These are phyloP conservation scores for Apiotrichum laibachii DNA, from an alignment of 1,284 basidiomycete species.

Conservation along the genomic window DNA sequence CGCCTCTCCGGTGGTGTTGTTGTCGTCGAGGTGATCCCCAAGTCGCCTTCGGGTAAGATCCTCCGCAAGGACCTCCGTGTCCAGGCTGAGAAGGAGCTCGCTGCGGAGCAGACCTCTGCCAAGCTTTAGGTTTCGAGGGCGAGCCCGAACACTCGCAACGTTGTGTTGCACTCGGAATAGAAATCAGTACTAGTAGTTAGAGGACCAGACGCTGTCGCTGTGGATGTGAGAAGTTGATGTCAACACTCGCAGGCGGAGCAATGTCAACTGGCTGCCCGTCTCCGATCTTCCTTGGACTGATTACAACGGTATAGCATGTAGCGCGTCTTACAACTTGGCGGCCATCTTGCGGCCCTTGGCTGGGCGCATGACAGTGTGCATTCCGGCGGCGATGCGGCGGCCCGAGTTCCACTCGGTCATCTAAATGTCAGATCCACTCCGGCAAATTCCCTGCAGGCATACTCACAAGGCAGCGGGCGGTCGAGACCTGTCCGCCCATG, in stretches of 20 bases:
- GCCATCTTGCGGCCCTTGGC: slow-evolving; percentile 3
- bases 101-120: slow-evolving; percentile 1
- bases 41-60: slow-evolving; percentile 49
- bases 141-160: too few relatives aligned
- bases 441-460: too few relatives aligned
- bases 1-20: slow-evolving; percentile 53
- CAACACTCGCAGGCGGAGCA: too few relatives aligned
- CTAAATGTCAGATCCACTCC: neutral
- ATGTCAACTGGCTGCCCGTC: too few relatives aligned
- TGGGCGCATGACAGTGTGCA: slow-evolving; percentile 11
- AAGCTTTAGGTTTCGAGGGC: slow-evolving; percentile 8
- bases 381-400: slow-evolving; percentile 8
- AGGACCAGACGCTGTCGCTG: too few relatives aligned
- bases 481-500: slow-evolving; percentile 3
- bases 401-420: slow-evolving; percentile 9
- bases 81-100: slow-evolving; percentile 30
- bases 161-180: too few relatives aligned
- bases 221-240: too few relatives aligned
- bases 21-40: slow-evolving; percentile 53
- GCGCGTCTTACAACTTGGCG: slow-evolving; percentile 4
- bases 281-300: too few relatives aligned
- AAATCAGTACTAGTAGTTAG: too few relatives aligned
- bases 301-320: slow-evolving; percentile 2
- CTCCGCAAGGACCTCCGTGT: slow-evolving; percentile 43
- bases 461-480: slow-evolving; percentile 12